These are phyloP conservation scores for Mycena sanguinolenta DNA, from an alignment of 768 basidiomycete species.

Conservation along the genomic window DNA sequence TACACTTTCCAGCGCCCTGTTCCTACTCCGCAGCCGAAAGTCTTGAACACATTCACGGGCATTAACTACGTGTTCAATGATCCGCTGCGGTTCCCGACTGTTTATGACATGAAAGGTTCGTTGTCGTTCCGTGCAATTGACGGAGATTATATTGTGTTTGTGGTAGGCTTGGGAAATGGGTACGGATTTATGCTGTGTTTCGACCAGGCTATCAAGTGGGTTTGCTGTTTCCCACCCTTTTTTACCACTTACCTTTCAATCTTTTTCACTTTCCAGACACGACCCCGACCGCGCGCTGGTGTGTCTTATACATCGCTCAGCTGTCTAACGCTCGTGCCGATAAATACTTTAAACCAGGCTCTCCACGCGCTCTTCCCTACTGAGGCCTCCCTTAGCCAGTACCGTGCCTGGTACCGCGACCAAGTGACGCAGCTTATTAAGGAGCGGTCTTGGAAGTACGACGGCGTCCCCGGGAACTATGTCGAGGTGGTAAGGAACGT, in stretches of 20 bases:
- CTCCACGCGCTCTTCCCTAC: slow-evolving; percentile 48
- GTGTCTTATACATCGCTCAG: no score
- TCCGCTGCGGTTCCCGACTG: slow-evolving; percentile 44
- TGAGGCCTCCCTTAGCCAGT: slow-evolving; percentile 36
- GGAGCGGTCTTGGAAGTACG: slow-evolving; percentile 43
- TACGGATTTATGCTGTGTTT: slow-evolving; percentile 51
- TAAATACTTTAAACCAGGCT: no score
- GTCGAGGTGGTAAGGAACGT: slow-evolving; percentile 61
- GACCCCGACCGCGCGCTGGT: slow-evolving; percentile 35
- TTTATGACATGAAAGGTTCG: slow-evolving; percentile 45
- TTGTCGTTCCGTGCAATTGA: no score
- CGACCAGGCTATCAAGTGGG: slow-evolving; percentile 42
- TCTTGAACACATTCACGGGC: slow-evolving; percentile 48
- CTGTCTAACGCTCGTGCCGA: no score
- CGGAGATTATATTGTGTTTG: not conserved
- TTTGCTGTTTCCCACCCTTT: not conserved
- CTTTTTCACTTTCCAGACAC: no score
- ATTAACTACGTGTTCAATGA: slow-evolving; percentile 51
- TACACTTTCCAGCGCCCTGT: slow-evolving; percentile 60
- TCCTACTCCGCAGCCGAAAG: slow-evolving; percentile 42
- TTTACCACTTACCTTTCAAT: slow-evolving; percentile 16
- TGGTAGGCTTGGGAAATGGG: slow-evolving; percentile 39
- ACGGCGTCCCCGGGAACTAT: slow-evolving; percentile 45
- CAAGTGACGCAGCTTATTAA: slow-evolving; percentile 38
- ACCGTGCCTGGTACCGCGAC: slow-evolving; percentile 43